phyloP scores from a whole-genome alignment of 441 rosid species.

The Viola pubescens region DNA sequence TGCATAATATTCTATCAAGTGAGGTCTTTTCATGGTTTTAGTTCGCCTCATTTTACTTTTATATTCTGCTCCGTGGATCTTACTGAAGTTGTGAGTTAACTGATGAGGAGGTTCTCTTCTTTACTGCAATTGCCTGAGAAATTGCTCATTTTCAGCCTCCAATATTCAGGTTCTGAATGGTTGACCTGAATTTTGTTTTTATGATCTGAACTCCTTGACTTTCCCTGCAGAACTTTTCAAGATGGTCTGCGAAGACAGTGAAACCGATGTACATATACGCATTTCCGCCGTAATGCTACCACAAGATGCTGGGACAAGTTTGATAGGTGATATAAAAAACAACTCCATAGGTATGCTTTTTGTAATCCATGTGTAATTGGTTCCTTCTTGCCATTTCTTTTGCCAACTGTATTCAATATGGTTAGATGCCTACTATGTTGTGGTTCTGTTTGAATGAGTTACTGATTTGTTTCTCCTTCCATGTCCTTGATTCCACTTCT shows the following conservation, averaged over 20 bases:
- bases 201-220: constrained; percentile 1
- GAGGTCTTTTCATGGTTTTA: too few relatives aligned
- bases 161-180: not conserved
- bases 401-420: not conserved
- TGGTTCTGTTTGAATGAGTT: not conserved
- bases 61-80: not conserved
- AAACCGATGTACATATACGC: constrained; percentile 65
- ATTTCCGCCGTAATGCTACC: constrained; percentile 97
- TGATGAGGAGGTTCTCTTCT: too few relatives aligned
- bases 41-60: not conserved
- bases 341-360: constrained; percentile 46
- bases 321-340: constrained; percentile 46
- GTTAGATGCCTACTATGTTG: not conserved
- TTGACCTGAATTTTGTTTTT: not conserved
- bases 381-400: constrained; percentile 13
- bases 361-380: not conserved
- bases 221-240: constrained; percentile 68
- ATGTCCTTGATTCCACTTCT: constrained; percentile 20
- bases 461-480: constrained; percentile 9
- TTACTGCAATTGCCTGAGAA: too few relatives aligned
- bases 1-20: not conserved
- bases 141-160: not conserved
- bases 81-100: too few relatives aligned
- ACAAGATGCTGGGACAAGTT: constrained; percentile 86
- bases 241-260: constrained; percentile 95